These are phyloP conservation scores for Parietaria judaica DNA, from an alignment of 306 rosid genomes.

Conservation along the genomic window DNA sequence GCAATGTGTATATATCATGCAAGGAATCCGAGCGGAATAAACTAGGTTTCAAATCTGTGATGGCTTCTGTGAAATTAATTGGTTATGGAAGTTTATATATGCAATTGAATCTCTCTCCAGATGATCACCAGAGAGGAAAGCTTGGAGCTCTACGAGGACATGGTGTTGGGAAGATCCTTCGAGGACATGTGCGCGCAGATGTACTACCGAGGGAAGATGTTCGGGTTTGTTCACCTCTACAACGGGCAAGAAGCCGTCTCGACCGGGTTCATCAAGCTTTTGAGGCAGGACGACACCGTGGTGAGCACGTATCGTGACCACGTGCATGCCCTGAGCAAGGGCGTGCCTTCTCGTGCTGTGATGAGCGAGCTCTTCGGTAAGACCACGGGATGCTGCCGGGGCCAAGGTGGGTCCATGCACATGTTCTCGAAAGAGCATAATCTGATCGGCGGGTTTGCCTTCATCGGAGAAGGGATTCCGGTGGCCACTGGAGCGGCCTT, in stretches of 20 bases:
- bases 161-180: constrained; percentile 80
- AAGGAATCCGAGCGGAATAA: constrained; percentile 3
- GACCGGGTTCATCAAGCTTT: constrained; percentile 85
- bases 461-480: constrained; percentile 98
- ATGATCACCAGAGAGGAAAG: constrained; percentile 87
- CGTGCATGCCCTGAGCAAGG: constrained; percentile 96
- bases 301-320: constrained; percentile 97
- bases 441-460: constrained; percentile 88
- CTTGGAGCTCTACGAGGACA: constrained; percentile 83
- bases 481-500: constrained; percentile 97
- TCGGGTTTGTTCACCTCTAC: constrained; percentile 97
- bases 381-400: constrained; percentile 94
- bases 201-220: constrained; percentile 96
- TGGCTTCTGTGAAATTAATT: constrained; percentile 18
- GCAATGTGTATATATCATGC: not conserved
- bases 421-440: constrained; percentile 95
- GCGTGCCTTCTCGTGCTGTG: constrained; percentile 80
- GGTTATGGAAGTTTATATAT: too few relatives aligned
- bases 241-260: constrained; percentile 99
- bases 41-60: constrained; percentile 4
- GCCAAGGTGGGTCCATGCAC: constrained; percentile 99
- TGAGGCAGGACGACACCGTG: constrained; percentile 64
- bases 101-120: constrained; percentile 25
- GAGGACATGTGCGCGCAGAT: constrained; percentile 99
- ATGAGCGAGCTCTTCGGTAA: constrained; percentile 99